phyloP scores from a whole-genome alignment of 805 yeast genomes.

The Hanseniaspora pseudoguilliermondii region DNA sequence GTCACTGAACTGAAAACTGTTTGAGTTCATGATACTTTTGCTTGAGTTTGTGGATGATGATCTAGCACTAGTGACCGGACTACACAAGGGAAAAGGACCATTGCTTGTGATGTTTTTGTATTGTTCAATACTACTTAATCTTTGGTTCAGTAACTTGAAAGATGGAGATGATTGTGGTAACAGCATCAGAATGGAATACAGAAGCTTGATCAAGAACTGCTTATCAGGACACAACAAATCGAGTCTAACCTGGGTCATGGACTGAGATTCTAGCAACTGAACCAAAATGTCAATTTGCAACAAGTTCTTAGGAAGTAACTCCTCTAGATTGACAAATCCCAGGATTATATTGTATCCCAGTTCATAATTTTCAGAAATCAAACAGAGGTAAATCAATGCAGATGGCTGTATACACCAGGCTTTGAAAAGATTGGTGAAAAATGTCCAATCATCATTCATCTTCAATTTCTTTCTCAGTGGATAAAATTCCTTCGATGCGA shows the following conservation, averaged over 20 bases:
- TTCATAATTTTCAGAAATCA: slow-evolving; percentile 78
- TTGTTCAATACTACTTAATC: slow-evolving; percentile 39
- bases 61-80: slow-evolving; percentile 1
- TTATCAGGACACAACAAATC: slow-evolving; percentile 81
- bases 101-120: slow-evolving; percentile 20
- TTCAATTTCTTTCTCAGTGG: slow-evolving; percentile 56
- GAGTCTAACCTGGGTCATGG: slow-evolving; percentile 71
- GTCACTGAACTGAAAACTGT: slow-evolving; percentile 21
- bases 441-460: slow-evolving; percentile 52
- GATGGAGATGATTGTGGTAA: slow-evolving; percentile 81
- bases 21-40: slow-evolving; percentile 21
- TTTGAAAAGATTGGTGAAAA: slow-evolving; percentile 66
- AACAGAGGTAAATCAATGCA: slow-evolving; percentile 72
- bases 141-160: slow-evolving; percentile 62
- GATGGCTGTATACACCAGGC: slow-evolving; percentile 90
- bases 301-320: slow-evolving; percentile 56
- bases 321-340: slow-evolving; percentile 66
- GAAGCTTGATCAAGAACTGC: slow-evolving; percentile 71
- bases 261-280: slow-evolving; percentile 84
- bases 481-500: slow-evolving; percentile 72
- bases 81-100: slow-evolving; percentile 14
- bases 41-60: slow-evolving; percentile 16
- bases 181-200: slow-evolving; percentile 86
- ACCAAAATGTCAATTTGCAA: slow-evolving; percentile 83
- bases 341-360: slow-evolving; percentile 73